These are phyloP conservation scores for Rhodofomes roseus DNA, from an alignment of 1,284 basidiomycete species.

Conservation along the genomic window DNA sequence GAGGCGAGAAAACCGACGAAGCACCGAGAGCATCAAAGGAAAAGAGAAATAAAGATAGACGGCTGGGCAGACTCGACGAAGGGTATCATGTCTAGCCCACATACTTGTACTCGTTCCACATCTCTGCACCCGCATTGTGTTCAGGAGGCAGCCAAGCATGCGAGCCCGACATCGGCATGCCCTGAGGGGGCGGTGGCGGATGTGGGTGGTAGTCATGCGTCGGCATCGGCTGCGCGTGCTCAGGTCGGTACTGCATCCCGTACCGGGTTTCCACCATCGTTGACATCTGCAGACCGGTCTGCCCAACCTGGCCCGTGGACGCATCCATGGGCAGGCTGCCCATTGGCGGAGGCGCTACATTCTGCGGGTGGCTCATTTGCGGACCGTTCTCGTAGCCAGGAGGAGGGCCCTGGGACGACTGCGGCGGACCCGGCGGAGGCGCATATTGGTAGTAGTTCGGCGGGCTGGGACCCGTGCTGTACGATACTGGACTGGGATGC, in stretches of 20 bases:
- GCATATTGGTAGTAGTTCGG: constrained; percentile 19
- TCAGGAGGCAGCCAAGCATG: neutral
- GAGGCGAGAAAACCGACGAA: neutral
- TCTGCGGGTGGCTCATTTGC: constrained; percentile 8
- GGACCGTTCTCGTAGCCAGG: constrained; percentile 12
- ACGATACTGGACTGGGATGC: constrained; percentile 15
- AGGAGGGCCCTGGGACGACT: neutral
- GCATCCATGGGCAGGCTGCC: constrained; percentile 7
- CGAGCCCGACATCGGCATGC: neutral
- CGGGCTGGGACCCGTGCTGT: constrained; percentile 13
- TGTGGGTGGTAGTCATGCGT: neutral
- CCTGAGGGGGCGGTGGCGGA: neutral
- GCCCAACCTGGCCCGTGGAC: neutral
- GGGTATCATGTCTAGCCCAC: neutral
- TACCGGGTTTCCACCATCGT: neutral
- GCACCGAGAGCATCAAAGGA: too few species aligned
- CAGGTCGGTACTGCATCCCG: neutral
- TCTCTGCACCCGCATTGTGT: neutral
- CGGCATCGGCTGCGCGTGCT: neutral
- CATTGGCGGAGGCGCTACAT: constrained; percentile 11
- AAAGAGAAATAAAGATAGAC: constrained; percentile 1
- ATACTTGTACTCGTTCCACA: constrained; percentile 1
- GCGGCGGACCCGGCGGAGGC: constrained; percentile 8
- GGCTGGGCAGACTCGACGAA: neutral
- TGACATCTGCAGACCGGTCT: neutral